Evolutionary conservation across 2,329 filamentous ascomycete genomes (phyloP), one percentile per base, ranked within the genome.

Genomic region (Phyllosticta citribraziliensis): DNA sequence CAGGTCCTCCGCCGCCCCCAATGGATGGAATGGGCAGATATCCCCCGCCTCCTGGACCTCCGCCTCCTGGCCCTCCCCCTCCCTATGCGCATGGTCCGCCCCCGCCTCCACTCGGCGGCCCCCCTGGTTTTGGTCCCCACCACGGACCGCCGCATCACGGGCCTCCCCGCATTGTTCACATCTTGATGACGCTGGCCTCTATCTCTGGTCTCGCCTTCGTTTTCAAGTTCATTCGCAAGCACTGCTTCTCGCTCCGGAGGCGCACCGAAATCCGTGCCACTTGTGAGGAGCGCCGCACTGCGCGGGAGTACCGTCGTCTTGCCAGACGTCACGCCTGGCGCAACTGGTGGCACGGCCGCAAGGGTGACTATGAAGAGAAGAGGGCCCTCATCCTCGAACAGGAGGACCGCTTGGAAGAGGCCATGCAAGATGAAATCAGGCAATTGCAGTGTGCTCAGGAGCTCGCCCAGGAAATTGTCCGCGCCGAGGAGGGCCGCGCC

Each of bases 261-360:
- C 60, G 60, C 77, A 75, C 30, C 77, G 78, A 62, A 79, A 78
- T 12, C 62, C 75, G 80, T 25, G 76, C 79, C 9, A 80, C 82
- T 17, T 73, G 76, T 14, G 82, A 85, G 71, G 81, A 84, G 69
- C 76, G 81, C 57, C 73, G 76, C 30, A 80, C 78, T 27, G 79
- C 74, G 11, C 74, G 77, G 12, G 75, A 79, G 8, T 85, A 84
- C 65, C 77, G 77, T 52, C 75, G 78, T 33, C 81, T 82, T 30
- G 82, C 82, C 20, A 76, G 80, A 22, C 72, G 77, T 30, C 79
- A 81, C 55, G 74, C 76, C 51, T 78, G 79, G 74, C 73, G 75
- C 35, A 75, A 77, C 57, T 82, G 79, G 74, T 83, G 80, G 79
- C 70, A 65, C 53, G 68, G 70, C 2, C 68, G 73, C 51, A 67